These are phyloP conservation scores for Citrus sp. DNA, from an alignment of 345 rosid genomes.

Conservation along the genomic window DNA sequence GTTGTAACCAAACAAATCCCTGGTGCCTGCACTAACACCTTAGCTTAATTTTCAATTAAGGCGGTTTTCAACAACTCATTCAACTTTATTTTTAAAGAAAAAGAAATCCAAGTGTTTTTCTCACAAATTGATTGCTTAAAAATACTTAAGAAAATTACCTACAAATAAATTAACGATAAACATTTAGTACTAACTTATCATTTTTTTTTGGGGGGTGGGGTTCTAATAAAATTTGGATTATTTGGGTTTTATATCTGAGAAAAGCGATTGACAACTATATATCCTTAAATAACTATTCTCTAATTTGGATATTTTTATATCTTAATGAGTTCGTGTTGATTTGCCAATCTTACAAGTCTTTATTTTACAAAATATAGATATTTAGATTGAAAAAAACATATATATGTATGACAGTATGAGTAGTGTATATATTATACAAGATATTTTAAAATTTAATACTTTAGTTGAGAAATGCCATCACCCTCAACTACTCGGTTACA, in stretches of 20 bases:
- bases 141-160: neutral
- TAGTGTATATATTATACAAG: no score
- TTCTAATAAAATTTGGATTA: no score
- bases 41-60: neutral
- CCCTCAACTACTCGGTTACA: neutral
- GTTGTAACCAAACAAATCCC: neutral
- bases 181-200: neutral
- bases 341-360: no score
- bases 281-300: no score
- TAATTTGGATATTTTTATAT: no score
- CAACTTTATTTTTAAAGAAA: neutral
- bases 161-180: neutral
- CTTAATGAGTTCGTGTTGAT: neutral
- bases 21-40: neutral
- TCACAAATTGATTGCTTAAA: neutral
- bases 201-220: rapidly evolving
- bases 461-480: neutral
- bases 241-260: no score
- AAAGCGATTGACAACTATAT: no score
- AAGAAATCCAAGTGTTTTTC: neutral
- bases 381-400: no score
- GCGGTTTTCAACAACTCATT: neutral
- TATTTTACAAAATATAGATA: no score
- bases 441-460: no score
- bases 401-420: no score